These are phyloP conservation scores for Omphalotus olearius DNA, from an alignment of 1,284 basidiomycete genomes.

Conservation along the genomic window DNA sequence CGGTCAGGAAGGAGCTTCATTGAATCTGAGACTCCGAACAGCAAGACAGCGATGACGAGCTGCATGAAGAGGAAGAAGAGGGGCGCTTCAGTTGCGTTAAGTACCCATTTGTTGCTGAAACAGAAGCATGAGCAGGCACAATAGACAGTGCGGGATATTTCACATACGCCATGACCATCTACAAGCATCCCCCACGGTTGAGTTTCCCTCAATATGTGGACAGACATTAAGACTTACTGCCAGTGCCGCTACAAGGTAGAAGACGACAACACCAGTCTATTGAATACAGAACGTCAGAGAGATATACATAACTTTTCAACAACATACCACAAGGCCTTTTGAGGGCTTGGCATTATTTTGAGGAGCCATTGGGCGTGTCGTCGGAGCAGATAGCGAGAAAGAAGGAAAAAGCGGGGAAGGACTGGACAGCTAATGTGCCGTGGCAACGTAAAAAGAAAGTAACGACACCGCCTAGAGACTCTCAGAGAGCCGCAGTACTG, in stretches of 20 bases:
- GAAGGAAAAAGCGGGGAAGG: conserved; percentile 1
- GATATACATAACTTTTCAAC: not conserved
- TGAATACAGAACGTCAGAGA: not conserved
- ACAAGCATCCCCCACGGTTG: conserved; percentile 2
- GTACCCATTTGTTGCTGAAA: conserved; percentile 76
- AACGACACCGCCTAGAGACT: not conserved
- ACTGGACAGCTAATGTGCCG: not conserved
- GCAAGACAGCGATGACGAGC: conserved; percentile 70
- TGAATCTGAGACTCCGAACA: conserved; percentile 64
- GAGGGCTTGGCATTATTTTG: conserved; percentile 18
- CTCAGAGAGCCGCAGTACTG: not conserved
- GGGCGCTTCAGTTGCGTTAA: conserved; percentile 63
- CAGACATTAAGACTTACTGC: conserved; percentile 49
- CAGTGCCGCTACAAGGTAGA: conserved; percentile 80
- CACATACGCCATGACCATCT: conserved; percentile 81
- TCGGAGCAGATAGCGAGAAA: not conserved
- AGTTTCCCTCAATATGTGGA: conserved; percentile 8
- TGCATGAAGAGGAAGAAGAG: conserved; percentile 86
- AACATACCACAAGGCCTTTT: conserved; percentile 16
- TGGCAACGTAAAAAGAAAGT: not conserved
- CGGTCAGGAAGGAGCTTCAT: conserved; percentile 60
- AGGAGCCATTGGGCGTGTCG: conserved; percentile 7
- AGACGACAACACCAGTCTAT: conserved; percentile 64
- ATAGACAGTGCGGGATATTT: not conserved
- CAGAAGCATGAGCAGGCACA: not conserved